Base-by-base conservation (phyloP, 2,329 filamentous ascomycete species). In the Fusarium virguliforme region DNA sequence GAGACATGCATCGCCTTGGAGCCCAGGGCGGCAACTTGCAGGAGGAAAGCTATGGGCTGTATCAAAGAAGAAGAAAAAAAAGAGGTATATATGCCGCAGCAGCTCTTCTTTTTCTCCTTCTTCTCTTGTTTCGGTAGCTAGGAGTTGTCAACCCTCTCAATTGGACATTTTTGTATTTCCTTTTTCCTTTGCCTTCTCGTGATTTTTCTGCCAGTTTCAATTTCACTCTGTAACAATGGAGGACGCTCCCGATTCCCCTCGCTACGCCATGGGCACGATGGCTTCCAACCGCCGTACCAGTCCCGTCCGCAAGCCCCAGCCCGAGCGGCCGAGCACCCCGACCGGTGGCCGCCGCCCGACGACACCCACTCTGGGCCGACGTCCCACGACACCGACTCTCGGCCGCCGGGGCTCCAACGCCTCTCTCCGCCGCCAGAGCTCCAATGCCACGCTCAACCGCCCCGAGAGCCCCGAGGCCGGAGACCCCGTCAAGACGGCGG, bases 231-330 rank as follows among this genome's bases (percentile, higher is more conserved):
- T 18, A 54, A 57, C n/a, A 34, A 72, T 71, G 70, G 35, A 60
- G 8, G 55, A 66, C n/a, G 38, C 43, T 22, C 51, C 62, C 41
- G 50, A 61, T 15, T 68, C 72, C 13, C 73, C 73, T 59, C 73
- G 73, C 32, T 75, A 74, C 40, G 71, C 73, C 12, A 74, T 71
- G 32, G 71, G 66, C 12, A 75, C 73, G n/a, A 57, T 65, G 62
- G 66, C 73, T 22, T 75, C 73, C 12, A 24, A 56, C 1, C 66
- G 71, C 6, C 58, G 71, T 34, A 73, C 61, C 26, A 75, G 73
- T 51, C 73, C 73, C 12, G 43, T 72, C 24, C 66, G 71, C 18
- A 67, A 69, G 6, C 4, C 59, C 4, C 62, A 64, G 4, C 62
- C 55, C 3, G 72, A 74, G 2, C 62, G 63, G 7, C 65, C 72